phyloP scores from a whole-genome alignment of 345 rosid species.

The Cardamine chenopodiifolia region DNA sequence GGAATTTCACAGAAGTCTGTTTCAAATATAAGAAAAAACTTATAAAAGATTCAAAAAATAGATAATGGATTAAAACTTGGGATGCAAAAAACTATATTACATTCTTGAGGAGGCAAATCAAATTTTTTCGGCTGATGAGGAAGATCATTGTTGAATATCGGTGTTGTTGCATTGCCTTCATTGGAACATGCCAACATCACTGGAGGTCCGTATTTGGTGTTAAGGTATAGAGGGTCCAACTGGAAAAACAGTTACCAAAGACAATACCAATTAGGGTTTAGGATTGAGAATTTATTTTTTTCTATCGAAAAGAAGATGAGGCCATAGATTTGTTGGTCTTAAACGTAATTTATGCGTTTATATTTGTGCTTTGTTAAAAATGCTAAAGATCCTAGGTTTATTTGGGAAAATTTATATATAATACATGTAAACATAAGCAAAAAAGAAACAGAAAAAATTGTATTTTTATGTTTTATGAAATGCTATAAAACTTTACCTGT shows the following conservation, averaged over 20 bases:
- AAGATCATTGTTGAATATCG: not conserved
- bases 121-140: not conserved
- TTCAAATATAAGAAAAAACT: not conserved
- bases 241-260: conserved; percentile 5
- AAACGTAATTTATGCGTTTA: not conserved
- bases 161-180: no score
- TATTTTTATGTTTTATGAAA: not conserved
- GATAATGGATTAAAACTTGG: not conserved
- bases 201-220: no score
- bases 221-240: not conserved
- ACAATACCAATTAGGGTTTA: not conserved
- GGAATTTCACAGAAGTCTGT: not conserved
- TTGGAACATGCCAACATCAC: no score
- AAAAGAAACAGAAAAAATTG: not conserved
- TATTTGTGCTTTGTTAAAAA: not conserved
- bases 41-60: not conserved
- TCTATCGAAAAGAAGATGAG: no score
- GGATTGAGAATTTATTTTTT: not conserved
- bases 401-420: not conserved
- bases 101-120: conserved; percentile 15
- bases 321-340: not conserved
- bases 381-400: not conserved
- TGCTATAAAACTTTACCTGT: conserved; percentile 2
- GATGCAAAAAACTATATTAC: conserved; percentile 6
- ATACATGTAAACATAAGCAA: not conserved